phyloP scores from a whole-genome alignment of 2,329 filamentous ascomycete species.

The Epicoccum sorghinum region DNA sequence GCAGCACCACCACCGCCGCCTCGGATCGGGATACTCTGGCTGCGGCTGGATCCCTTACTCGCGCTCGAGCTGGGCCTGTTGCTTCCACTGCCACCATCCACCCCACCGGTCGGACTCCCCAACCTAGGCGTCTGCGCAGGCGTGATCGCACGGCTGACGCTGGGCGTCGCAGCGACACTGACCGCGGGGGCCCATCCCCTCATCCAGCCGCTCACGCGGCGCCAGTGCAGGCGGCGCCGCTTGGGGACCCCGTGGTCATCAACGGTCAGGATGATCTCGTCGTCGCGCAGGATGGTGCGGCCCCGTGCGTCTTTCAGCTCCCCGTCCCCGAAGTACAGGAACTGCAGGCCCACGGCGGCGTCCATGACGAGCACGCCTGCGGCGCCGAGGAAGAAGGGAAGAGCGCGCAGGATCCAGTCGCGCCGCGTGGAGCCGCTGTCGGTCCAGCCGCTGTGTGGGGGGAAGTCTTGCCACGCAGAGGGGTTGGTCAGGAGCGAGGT shows the following conservation, averaged over 20 bases:
- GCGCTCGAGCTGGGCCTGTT: neutral
- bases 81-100: neutral
- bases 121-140: conserved; percentile 24
- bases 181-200: conserved; percentile 67
- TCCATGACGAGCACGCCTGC: conserved; percentile 69
- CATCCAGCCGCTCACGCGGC: conserved; percentile 68
- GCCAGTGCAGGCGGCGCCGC: conserved; percentile 58
- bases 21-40: conserved; percentile 36
- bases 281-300: conserved; percentile 40
- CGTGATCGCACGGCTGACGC: conserved; percentile 34
- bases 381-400: conserved; percentile 70
- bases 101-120: conserved; percentile 7
- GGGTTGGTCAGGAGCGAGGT: conserved; percentile 67
- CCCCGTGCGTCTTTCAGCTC: conserved; percentile 22
- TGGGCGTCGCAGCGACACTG: conserved; percentile 46
- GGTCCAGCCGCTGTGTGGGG: conserved; percentile 64
- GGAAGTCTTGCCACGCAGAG: conserved; percentile 64
- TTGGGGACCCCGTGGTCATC: conserved; percentile 40
- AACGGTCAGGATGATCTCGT: conserved; percentile 55
- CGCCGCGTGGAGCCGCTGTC: conserved; percentile 59
- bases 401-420: conserved; percentile 64
- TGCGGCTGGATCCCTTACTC: neutral
- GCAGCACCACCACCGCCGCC: conserved; percentile 17
- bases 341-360: conserved; percentile 67
- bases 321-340: conserved; percentile 62